Conservation (phyloP, 345 rosid genomes). For the Eucalyptus tenuipes region DNA sequence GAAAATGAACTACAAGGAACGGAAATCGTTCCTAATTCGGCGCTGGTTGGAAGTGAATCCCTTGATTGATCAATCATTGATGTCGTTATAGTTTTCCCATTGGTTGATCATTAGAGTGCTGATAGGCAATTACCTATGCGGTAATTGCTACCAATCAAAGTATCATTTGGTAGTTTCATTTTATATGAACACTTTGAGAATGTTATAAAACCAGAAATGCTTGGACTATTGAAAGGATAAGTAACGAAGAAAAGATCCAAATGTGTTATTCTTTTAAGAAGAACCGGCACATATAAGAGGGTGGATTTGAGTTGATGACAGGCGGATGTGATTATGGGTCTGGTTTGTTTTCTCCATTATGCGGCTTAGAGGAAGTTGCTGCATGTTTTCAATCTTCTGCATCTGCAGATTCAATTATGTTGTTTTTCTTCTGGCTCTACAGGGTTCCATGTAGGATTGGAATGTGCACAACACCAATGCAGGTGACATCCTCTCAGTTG, state of each 20-base stretch:
- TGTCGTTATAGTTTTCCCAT: neutral
- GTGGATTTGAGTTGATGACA: neutral
- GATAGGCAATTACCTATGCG: neutral
- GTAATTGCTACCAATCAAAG: neutral
- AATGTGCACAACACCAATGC: slow-evolving; percentile 53
- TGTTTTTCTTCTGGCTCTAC: neutral
- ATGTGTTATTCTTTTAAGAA: neutral
- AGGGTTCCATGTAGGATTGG: slow-evolving; percentile 69
- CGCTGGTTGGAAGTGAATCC: neutral
- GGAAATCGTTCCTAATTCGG: neutral
- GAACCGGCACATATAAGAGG: neutral
- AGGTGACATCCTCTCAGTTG: slow-evolving; percentile 53
- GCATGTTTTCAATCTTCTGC: neutral
- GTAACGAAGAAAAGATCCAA: neutral
- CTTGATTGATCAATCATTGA: neutral
- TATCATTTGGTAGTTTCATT: neutral
- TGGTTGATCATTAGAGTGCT: neutral
- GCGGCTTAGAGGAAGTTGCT: neutral
- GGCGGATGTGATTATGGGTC: neutral
- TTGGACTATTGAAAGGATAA: neutral
- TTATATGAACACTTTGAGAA: neutral
- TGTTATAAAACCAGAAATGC: neutral
- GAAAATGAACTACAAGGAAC: neutral
- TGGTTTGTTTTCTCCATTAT: neutral
- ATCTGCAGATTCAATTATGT: neutral